Evolutionary conservation across 495 filamentous ascomycete genomes (phyloP), one percentile per base, ranked within the genome.

Genomic region (Astrothelium subdiscretum): DNA sequence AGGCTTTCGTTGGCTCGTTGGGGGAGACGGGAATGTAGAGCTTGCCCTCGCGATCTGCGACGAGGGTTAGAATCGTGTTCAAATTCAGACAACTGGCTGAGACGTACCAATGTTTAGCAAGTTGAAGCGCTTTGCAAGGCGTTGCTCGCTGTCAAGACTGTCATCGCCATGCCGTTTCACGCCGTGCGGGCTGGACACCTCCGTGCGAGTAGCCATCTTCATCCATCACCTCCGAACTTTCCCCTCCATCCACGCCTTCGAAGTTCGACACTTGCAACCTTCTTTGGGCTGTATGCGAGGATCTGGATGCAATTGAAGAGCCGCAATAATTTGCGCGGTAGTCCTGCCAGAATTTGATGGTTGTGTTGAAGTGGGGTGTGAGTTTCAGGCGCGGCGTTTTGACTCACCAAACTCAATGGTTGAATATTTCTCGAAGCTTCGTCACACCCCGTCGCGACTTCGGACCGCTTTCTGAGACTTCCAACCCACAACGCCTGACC

Each of bases 101-200:
- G 32, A 75, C 82, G 65, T 83, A 92, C 90, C 87, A 59, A 97
- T 77, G 72, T 91, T 88, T 22, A 98, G 82, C 59, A 85, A 76
- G 68, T 87, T 86, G 72, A 98, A 81, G 67, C 85, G 80, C 77
- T 98, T 98, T 40, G 84, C 82, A 27, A 91, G 76, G 24, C 86
- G 79, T 69, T 75, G 74, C 44, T 72, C 70, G 62, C 68, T 65
- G 60, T 74, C 72, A 62, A 77, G 60, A 31, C 29, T 63, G 40
- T 60, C 59, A 10, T 69, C 65, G 5, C 66, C 68, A 8, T 58
- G 32, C 24, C 70, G 58, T 60, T 72, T 73, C 59, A 58, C 63
- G 58, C 59, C 66, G 57, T 65, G 48, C n/a, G n/a, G 48, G 24
- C 24, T 54, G 6, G 48, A 54, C n/a, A 65, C 60, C 62, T 65